A percentile compares a stretch with the other conserved stretches of the same genome.
These are phyloP conservation scores for Gynochthodes officinalis DNA, from an alignment of 257 asterid genomes.

Conservation along the genomic window DNA sequence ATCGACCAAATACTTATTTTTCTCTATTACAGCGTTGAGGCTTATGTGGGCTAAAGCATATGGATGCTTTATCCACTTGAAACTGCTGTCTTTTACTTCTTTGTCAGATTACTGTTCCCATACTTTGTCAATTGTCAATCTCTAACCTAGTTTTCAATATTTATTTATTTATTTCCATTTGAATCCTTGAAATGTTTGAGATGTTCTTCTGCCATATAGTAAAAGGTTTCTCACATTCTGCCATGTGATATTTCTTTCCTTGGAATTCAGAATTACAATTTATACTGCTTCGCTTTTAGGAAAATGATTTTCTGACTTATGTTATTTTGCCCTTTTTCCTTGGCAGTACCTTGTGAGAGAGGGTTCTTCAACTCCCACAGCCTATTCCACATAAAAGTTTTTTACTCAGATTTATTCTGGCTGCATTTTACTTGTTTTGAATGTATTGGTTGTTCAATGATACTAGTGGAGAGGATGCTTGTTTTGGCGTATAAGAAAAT, in stretches of 20 bases:
- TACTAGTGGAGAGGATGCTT: neutral
- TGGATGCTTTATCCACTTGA: neutral
- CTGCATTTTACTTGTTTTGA: neutral
- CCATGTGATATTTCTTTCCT: neutral
- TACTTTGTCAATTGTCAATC: neutral
- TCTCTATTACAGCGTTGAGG: neutral
- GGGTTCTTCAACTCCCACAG: neutral
- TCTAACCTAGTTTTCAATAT: neutral
- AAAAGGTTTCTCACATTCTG: neutral
- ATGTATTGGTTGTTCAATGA: neutral
- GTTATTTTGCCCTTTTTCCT: neutral
- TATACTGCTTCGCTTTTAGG: neutral
- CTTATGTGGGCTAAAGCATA: neutral
- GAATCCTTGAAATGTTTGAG: neutral
- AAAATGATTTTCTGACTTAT: neutral
- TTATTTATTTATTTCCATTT: neutral
- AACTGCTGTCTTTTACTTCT: neutral
- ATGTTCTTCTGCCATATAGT: neutral
- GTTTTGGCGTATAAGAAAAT: neutral
- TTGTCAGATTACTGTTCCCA: neutral
- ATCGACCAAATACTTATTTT: neutral
- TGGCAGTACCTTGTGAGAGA: neutral
- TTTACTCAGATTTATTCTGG: neutral
- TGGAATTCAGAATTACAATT: no score
- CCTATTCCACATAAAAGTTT: neutral